Conservation (phyloP, 2,329 filamentous ascomycete species). For the Fusarium fracticaudum region DNA sequence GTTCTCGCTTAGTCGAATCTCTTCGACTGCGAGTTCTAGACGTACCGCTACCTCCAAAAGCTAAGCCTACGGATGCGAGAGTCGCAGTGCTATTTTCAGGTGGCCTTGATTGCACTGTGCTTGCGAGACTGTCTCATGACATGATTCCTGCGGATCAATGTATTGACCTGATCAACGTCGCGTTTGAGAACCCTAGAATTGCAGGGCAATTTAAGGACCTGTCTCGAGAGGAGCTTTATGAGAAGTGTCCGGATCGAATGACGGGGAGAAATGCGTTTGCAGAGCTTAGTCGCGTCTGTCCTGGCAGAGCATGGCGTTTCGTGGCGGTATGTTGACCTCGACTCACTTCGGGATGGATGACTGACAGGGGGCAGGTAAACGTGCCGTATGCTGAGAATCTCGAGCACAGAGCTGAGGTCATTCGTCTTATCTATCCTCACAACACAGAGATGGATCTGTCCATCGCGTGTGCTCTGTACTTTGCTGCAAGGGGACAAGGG, state of each 20-base stretch:
- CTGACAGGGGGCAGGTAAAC: conserved; percentile 65
- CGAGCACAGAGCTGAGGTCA: conserved; percentile 73
- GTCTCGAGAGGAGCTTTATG: conserved; percentile 64
- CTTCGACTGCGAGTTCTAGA: conserved; percentile 71
- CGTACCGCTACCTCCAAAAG: conserved; percentile 67
- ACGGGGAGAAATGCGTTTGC: conserved; percentile 83
- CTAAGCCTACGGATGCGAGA: conserved; percentile 54
- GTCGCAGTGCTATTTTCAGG: conserved; percentile 92
- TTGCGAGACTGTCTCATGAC: conserved; percentile 84
- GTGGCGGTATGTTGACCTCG: conserved; percentile 64
- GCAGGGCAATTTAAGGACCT: conserved; percentile 61
- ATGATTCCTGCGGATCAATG: conserved; percentile 73
- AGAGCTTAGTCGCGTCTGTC: conserved; percentile 78
- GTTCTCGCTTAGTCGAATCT: conserved; percentile 66
- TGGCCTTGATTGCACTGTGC: conserved; percentile 89
- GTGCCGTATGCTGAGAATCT: conserved; percentile 81
- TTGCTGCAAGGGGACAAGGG: conserved; percentile 82
- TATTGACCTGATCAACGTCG: conserved; percentile 93
- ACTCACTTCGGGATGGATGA: background rate
- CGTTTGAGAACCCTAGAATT: conserved; percentile 91
- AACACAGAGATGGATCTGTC: conserved; percentile 99
- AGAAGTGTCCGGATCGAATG: conserved; percentile 87
- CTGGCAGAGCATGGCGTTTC: conserved; percentile 81
- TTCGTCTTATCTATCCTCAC: conserved; percentile 87
- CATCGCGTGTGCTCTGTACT: conserved; percentile 93